phyloP scores from a whole-genome alignment of 2,329 filamentous ascomycete species.

The Apiospora arundinis region DNA sequence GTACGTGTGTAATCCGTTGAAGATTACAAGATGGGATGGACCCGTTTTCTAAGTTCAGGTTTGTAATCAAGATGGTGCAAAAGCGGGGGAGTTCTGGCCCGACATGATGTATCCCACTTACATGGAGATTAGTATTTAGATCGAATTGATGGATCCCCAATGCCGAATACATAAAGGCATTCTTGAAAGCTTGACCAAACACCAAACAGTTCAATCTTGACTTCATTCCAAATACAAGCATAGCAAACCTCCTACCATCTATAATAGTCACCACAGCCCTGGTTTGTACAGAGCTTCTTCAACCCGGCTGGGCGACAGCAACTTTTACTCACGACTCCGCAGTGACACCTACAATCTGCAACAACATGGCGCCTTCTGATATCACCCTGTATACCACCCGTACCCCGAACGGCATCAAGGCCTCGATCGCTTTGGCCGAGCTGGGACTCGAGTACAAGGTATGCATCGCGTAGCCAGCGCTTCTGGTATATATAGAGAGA shows the following conservation, averaged over 20 bases:
- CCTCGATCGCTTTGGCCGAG: constrained; percentile 86
- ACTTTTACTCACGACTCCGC: constrained; percentile 18
- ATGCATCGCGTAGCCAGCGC: not conserved
- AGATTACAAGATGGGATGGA: not conserved
- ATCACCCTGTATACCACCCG: constrained; percentile 83
- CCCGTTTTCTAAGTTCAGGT: not conserved
- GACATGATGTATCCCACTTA: constrained; percentile 16
- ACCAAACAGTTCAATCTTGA: not conserved
- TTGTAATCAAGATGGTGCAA: constrained; percentile 20
- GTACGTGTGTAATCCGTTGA: not conserved
- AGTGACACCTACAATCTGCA: constrained; percentile 50
- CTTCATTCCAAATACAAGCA: not conserved
- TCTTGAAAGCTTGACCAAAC: not conserved
- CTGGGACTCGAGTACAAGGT: constrained; percentile 82
- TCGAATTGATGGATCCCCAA: no score
- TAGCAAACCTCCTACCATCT: no score
- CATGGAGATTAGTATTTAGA: not conserved
- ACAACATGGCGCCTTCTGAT: constrained; percentile 48
- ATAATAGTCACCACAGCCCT: no score
- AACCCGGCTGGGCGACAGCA: not conserved
- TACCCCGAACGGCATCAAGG: constrained; percentile 90
- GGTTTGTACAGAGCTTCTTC: no score
- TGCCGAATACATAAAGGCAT: not conserved
- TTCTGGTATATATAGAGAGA: no score
- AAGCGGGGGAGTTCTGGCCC: constrained; percentile 17